A percentile compares a stretch with the other conserved stretches of the same genome.
Evolutionary conservation across 2,329 filamentous ascomycete genomes (phyloP).

Genomic region (Claviceps maximensis): DNA sequence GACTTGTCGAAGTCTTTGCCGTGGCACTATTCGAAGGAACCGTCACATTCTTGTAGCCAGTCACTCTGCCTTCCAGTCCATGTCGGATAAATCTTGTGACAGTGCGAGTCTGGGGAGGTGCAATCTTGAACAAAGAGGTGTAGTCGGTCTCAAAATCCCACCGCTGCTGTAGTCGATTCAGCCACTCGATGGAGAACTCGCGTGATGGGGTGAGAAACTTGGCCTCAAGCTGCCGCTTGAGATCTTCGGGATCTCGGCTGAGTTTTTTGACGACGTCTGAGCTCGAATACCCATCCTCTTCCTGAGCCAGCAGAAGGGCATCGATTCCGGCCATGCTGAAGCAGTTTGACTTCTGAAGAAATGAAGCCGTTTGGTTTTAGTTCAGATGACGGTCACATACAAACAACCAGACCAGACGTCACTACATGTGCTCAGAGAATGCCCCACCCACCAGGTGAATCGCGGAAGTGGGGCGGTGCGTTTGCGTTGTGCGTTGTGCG

Average conservation of each 20-base stretch:
- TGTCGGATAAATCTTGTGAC: slow-evolving; percentile 85
- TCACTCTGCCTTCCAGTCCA: slow-evolving; percentile 83
- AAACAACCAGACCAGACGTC: not conserved
- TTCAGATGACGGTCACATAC: slow-evolving; percentile 2
- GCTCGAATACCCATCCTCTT: slow-evolving; percentile 8
- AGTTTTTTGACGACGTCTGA: slow-evolving; percentile 4
- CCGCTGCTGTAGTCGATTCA: slow-evolving; percentile 75
- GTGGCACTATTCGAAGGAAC: slow-evolving; percentile 79
- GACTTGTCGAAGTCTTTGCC: slow-evolving; percentile 88
- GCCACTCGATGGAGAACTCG: slow-evolving; percentile 71
- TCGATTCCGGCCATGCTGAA: slow-evolving; percentile 22
- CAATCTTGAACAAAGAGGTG: slow-evolving; percentile 72
- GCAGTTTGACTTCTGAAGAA: not conserved
- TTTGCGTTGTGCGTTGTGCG: too few species aligned
- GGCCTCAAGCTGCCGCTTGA: slow-evolving; percentile 59
- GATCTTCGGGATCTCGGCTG: slow-evolving; percentile 38
- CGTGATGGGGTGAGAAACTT: slow-evolving; percentile 70
- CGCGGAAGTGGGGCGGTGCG: not conserved
- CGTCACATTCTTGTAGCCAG: slow-evolving; percentile 87
- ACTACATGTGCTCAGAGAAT: not conserved
- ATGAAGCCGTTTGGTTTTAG: not conserved
- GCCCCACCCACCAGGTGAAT: not conserved
- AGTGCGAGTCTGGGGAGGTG: slow-evolving; percentile 86
- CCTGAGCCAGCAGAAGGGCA: slow-evolving; percentile 18
- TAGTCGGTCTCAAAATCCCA: slow-evolving; percentile 79